These are phyloP conservation scores for Stagonosporopsis tanaceti DNA, from an alignment of 2,329 filamentous ascomycete genomes.

Conservation along the genomic window DNA sequence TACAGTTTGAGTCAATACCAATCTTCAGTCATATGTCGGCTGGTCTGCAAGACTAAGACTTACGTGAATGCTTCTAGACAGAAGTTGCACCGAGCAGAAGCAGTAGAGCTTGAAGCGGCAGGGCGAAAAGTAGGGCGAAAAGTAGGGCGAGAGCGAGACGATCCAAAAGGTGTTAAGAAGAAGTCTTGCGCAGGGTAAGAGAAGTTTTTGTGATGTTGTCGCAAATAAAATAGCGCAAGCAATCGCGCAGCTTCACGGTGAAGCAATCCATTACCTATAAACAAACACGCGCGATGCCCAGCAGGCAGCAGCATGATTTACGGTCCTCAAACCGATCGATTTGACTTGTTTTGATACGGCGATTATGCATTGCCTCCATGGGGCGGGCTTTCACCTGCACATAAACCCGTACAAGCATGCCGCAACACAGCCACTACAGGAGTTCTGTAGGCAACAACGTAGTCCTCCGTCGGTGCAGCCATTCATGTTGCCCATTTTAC, in stretches of 20 bases:
- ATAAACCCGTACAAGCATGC: neutral
- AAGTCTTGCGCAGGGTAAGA: neutral
- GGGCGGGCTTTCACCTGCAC: too few relatives aligned
- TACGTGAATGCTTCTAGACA: too few relatives aligned
- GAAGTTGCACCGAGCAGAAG: neutral
- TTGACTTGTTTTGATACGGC: too few relatives aligned
- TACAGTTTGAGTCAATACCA: neutral
- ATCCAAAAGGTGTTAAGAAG: neutral
- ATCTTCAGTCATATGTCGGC: too few relatives aligned
- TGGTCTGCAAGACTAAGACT: neutral
- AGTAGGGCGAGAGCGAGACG: too few relatives aligned
- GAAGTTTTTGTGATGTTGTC: neutral
- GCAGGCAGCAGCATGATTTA: too few relatives aligned
- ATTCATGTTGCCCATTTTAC: neutral
- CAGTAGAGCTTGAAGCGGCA: neutral
- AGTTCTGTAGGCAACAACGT: neutral
- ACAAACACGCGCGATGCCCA: neutral
- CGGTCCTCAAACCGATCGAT: too few relatives aligned
- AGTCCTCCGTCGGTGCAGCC: neutral
- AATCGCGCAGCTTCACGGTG: slow-evolving; percentile 12
- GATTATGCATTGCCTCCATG: too few relatives aligned
- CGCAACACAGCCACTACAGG: neutral
- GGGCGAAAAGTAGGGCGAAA: neutral
- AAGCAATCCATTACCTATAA: neutral
- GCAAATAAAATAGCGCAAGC: slow-evolving; percentile 4